Evolutionary conservation across 495 filamentous ascomycete genomes (phyloP).

Genomic region (Schizothecium vesticola): DNA sequence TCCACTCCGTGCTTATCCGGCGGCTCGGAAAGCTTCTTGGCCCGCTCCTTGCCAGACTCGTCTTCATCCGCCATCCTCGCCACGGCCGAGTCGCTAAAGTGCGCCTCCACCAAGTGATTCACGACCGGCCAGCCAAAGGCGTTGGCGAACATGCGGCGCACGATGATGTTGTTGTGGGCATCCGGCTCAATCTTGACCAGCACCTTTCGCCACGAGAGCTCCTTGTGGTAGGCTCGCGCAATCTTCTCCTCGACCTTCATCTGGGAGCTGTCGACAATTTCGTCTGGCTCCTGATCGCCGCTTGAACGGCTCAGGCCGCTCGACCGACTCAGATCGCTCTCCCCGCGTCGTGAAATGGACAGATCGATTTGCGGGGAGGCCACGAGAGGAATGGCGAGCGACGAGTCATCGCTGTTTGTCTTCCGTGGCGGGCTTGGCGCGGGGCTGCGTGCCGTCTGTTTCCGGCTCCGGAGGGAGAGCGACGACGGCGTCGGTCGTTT

Average conservation of each 20-base stretch:
- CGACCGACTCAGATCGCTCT: slow-evolving; percentile 27
- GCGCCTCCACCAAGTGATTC: slow-evolving; percentile 87
- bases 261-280: slow-evolving; percentile 48
- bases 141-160: slow-evolving; percentile 92
- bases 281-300: slow-evolving; percentile 34
- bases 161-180: slow-evolving; percentile 97
- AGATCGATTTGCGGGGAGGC: slow-evolving; percentile 17
- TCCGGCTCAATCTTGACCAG: slow-evolving; percentile 92
- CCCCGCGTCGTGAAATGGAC: slow-evolving; percentile 21
- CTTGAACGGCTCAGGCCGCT: slow-evolving; percentile 33
- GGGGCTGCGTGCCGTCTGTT: slow-evolving; percentile 6
- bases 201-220: slow-evolving; percentile 91
- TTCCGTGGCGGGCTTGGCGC: slow-evolving; percentile 10
- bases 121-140: slow-evolving; percentile 97
- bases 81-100: slow-evolving; percentile 68
- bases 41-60: slow-evolving; percentile 37
- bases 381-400: not conserved
- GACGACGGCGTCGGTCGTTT: slow-evolving; percentile 48
- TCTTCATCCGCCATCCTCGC: slow-evolving; percentile 55
- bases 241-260: slow-evolving; percentile 98
- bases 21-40: slow-evolving; percentile 30
- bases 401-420: not conserved
- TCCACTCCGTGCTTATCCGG: slow-evolving; percentile 35
- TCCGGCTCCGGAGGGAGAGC: slow-evolving; percentile 29
- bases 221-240: slow-evolving; percentile 85